phyloP scores from a whole-genome alignment of 805 yeast genomes.

The Dipodascopsis tothii region DNA sequence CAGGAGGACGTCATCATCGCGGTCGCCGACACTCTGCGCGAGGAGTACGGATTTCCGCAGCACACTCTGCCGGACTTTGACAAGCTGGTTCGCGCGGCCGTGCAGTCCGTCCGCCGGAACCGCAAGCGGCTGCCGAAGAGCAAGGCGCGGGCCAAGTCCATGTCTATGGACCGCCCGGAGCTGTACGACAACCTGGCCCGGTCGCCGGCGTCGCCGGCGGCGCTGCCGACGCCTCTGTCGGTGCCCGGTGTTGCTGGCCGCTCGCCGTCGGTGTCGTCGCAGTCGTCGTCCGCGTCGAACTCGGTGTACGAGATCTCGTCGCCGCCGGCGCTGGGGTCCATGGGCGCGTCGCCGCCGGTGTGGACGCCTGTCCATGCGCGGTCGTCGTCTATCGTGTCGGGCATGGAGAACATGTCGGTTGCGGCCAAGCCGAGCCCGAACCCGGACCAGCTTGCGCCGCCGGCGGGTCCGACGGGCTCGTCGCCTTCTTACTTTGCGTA shows the following conservation, averaged over 20 bases:
- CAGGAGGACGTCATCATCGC: constrained; percentile 75
- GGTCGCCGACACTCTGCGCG: constrained; percentile 69
- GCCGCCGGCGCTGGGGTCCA: too few relatives aligned
- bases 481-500: too few relatives aligned
- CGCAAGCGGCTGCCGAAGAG: constrained; percentile 56
- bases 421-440: too few relatives aligned
- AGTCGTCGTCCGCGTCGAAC: not conserved
- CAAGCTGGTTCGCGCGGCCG: constrained; percentile 83
- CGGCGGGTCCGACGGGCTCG: too few relatives aligned
- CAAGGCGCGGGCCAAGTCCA: constrained; percentile 14
- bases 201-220: not conserved
- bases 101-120: constrained; percentile 86
- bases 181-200: not conserved
- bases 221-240: not conserved
- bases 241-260: not conserved
- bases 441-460: too few relatives aligned
- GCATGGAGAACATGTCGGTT: not conserved
- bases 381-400: not conserved
- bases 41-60: constrained; percentile 66
- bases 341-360: not conserved
- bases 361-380: not conserved
- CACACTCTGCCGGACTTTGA: constrained; percentile 67
- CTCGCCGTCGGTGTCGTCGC: not conserved
- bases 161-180: constrained; percentile 9
- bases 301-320: too few relatives aligned